Conservation (phyloP, 192 early-diverging fungal species). For the Powellomyces hirtus region DNA sequence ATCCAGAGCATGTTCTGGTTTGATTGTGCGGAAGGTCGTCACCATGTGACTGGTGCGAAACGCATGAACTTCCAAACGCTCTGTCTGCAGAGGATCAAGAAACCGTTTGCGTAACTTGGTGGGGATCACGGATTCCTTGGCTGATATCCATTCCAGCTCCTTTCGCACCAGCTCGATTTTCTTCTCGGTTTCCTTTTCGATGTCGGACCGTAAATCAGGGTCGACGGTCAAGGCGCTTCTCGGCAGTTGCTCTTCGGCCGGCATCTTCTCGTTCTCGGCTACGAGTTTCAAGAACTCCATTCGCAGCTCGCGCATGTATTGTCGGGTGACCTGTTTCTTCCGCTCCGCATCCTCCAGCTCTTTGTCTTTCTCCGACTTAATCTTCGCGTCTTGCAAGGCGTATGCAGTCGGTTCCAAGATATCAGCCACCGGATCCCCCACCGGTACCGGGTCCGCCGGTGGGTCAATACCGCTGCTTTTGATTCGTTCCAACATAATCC, state of each 20-base stretch:
- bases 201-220: slow-evolving; percentile 44
- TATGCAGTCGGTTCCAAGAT: slow-evolving; percentile 52
- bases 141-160: slow-evolving; percentile 59
- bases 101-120: slow-evolving; percentile 56
- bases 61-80: slow-evolving; percentile 41
- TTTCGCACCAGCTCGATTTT: slow-evolving; percentile 45
- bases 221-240: slow-evolving; percentile 41
- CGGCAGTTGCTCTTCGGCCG: slow-evolving; percentile 12
- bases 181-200: slow-evolving; percentile 41
- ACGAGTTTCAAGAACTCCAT: slow-evolving; percentile 49
- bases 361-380: slow-evolving; percentile 57
- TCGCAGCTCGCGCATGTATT: slow-evolving; percentile 50
- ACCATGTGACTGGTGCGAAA: slow-evolving; percentile 39
- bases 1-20: slow-evolving; percentile 40
- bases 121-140: slow-evolving; percentile 52
- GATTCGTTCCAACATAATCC: slow-evolving; percentile 35
- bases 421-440: slow-evolving; percentile 27
- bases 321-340: slow-evolving; percentile 52
- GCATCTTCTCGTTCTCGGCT: slow-evolving; percentile 41
- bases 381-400: slow-evolving; percentile 57
- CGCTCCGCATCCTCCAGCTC: slow-evolving; percentile 54
- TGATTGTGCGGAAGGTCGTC: slow-evolving; percentile 51
- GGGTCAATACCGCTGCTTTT: slow-evolving; percentile 33
- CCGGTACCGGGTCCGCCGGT: background rate
- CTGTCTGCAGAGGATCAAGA: slow-evolving; percentile 52